Conservation (phyloP, 2,329 filamentous ascomycete genomes). For the Herpotrichia juniperi region DNA sequence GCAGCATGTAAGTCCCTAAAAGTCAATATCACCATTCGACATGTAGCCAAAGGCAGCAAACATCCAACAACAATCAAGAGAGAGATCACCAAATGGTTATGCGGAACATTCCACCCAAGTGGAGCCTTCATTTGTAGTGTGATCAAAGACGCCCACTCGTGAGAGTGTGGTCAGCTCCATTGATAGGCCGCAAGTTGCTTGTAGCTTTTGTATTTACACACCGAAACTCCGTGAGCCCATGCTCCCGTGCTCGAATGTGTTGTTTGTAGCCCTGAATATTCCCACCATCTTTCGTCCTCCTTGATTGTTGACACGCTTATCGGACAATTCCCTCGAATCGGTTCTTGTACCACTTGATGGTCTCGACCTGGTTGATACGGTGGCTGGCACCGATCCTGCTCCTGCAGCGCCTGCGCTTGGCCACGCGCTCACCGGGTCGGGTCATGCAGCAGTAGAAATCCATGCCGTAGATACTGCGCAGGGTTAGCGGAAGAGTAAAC, state of each 20-base stretch:
- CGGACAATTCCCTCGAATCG: slow-evolving; percentile 99
- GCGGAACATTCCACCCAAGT: slow-evolving; percentile 62
- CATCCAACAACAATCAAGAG: slow-evolving; percentile 1
- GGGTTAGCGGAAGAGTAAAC: slow-evolving; percentile 24
- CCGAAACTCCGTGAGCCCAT: slow-evolving; percentile 45
- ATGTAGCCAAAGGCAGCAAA: neutral
- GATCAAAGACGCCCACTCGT: slow-evolving; percentile 44
- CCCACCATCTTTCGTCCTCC: slow-evolving; percentile 27
- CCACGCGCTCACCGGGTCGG: slow-evolving; percentile 96
- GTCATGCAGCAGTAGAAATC: slow-evolving; percentile 99
- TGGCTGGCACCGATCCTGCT: slow-evolving; percentile 84
- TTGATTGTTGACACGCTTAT: slow-evolving; percentile 64
- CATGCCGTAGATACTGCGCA: slow-evolving; percentile 68
- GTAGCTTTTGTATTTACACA: slow-evolving; percentile 49
- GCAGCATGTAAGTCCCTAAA: no score
- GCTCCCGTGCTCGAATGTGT: slow-evolving; percentile 47
- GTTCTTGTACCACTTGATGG: slow-evolving; percentile 96
- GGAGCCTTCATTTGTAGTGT: slow-evolving; percentile 64
- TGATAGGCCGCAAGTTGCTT: slow-evolving; percentile 54
- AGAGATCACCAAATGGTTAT: slow-evolving; percentile 62
- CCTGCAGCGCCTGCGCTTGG: slow-evolving; percentile 91
- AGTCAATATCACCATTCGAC: neutral
- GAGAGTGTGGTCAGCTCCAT: slow-evolving; percentile 48
- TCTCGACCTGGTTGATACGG: slow-evolving; percentile 93
- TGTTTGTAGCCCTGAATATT: slow-evolving; percentile 43